Base-by-base conservation (phyloP, 1,284 basidiomycete genomes). In the Laetiporus sulphureus region DNA sequence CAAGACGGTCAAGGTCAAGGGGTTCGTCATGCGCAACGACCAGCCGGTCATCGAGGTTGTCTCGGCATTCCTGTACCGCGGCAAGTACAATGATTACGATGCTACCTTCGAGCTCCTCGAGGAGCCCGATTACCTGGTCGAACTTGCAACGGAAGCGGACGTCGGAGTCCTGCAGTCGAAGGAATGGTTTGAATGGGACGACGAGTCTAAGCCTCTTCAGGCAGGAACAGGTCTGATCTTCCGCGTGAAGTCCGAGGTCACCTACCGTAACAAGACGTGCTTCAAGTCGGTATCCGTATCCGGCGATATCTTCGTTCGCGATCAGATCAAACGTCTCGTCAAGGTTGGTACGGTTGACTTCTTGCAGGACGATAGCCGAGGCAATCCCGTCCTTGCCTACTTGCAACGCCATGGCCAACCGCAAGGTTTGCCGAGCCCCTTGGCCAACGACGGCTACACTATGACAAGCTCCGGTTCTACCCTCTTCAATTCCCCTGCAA, bases 161-260 rank as follows among this genome's bases (percentile, higher is more conserved):
- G 84, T 96, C 49, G 91, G 92, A 38, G 91, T 99, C 15, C 70
- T 99, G 12, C 80, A 89, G 59, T 91, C 91, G 45, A 99, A 99
- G 73, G 89, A 95, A 61, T 99, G 96, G 95, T 95, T 99, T 65
- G 82, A 87, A 44, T 98, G 94, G 95, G 82, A 88, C 44, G 83
- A 95, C 58, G 83, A 89, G 41, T 71, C 81, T 6, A 77, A 79
- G 47, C 83, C 90, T 30, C 80, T 93, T 32, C 68, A 79, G 44
- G 77, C 87, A 10, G 92, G 91, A 32, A 86, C 86, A 32, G 78
- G 77, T 2, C 81, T 99, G 40, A 80, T 93, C 52, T 96, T 99
- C 88, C 85, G 88, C 49, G 73, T 89, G 51, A 78, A 82, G 56
- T 91, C 89, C 13, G 80, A 89, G 58, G 80, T 92, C 40, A 80